A percentile compares a stretch with the other conserved stretches of the same genome.
Evolutionary conservation across 805 yeast species (phyloP).

Genomic region (Wickerhamomyces ciferrii): DNA sequence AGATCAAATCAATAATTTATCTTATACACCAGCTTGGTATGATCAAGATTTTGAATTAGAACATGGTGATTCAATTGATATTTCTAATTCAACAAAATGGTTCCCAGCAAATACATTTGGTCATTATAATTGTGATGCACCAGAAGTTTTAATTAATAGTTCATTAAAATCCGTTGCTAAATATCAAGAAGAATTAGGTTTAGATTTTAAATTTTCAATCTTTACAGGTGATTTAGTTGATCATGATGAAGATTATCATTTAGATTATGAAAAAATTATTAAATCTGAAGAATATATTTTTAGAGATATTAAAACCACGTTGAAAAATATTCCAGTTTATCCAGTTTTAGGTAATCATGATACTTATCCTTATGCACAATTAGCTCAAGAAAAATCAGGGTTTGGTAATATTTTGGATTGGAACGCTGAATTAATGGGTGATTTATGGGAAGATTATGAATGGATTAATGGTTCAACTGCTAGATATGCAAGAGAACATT

Average conservation of each 20-base stretch:
- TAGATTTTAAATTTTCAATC: conserved; percentile 48
- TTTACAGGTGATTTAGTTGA: conserved; percentile 73
- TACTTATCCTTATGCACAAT: conserved; percentile 57
- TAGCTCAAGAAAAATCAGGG: conserved; percentile 43
- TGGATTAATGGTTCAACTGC: background rate
- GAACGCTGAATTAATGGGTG: background rate
- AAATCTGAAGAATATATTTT: conserved; percentile 36
- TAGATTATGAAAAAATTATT: conserved; percentile 7
- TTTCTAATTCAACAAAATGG: conserved; percentile 20
- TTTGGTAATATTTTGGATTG: conserved; percentile 19
- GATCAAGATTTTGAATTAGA: conserved; percentile 15
- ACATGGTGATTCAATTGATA: conserved; percentile 14
- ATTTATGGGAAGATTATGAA: background rate
- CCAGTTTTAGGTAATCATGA: conserved; percentile 69
- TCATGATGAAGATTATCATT: conserved; percentile 47
- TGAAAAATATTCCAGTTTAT: conserved; percentile 47
- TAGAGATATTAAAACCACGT: conserved; percentile 8
- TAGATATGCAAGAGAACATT: conserved; percentile 31
- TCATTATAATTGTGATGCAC: conserved; percentile 56
- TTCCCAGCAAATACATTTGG: conserved; percentile 57
- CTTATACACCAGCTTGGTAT: conserved; percentile 22
- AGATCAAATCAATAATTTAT: background rate
- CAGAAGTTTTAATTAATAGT: conserved; percentile 51
- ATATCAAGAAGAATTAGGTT: conserved; percentile 22
- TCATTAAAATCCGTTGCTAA: conserved; percentile 38